Conservation (phyloP, 768 basidiomycete species). For the Russula lepida region DNA sequence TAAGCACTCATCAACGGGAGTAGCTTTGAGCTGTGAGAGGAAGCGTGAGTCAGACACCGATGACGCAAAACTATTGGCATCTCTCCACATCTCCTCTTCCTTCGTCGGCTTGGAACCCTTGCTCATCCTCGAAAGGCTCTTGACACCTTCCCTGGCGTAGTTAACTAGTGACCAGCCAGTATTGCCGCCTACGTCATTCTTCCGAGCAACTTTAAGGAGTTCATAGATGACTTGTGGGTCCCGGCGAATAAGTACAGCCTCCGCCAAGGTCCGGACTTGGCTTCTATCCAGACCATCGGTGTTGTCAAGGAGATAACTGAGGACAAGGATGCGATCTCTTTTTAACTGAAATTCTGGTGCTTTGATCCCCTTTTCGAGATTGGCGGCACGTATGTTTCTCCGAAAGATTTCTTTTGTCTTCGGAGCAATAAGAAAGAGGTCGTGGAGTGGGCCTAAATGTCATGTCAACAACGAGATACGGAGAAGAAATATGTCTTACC, state of each 20-base stretch:
- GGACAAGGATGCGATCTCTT: constrained; percentile 1
- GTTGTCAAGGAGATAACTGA: neutral
- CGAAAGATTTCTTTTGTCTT: neutral
- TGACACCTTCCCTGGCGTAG: neutral
- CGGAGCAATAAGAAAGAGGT: constrained; percentile 3
- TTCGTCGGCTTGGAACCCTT: neutral
- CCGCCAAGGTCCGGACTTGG: neutral
- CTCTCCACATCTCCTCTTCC: constrained; percentile 2
- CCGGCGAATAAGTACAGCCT: neutral
- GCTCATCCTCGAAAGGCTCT: neutral
- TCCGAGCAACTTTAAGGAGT: neutral
- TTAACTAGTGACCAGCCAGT: neutral
- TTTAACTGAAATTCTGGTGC: neutral
- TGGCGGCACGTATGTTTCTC: neutral
- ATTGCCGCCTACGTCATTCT: neutral
- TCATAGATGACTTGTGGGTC: neutral
- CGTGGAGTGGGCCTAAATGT: neutral
- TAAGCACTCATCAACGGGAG: neutral
- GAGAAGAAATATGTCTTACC: neutral
- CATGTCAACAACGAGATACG: neutral
- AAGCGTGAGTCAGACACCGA: constrained; percentile 8
- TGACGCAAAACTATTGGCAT: neutral
- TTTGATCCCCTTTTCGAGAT: neutral
- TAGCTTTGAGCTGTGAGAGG: neutral
- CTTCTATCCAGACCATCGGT: neutral